phyloP scores from a whole-genome alignment of 2,329 filamentous ascomycete genomes.

The Leptographium procerum region DNA sequence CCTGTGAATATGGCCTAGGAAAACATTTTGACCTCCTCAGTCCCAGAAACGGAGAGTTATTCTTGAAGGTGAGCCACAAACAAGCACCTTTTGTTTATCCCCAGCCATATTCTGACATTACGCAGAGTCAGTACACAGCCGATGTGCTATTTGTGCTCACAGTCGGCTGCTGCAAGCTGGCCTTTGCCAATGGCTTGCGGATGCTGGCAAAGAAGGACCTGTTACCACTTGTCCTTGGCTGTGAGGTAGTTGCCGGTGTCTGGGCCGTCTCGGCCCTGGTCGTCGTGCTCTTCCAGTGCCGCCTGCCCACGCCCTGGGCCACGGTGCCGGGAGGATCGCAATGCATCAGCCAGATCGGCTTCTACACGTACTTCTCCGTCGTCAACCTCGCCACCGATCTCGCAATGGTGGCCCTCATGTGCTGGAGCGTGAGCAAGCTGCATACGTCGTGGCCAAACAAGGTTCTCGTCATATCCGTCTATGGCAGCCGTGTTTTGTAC shows the following conservation, averaged over 20 bases:
- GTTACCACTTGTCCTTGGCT: background rate
- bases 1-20: conserved; percentile 2
- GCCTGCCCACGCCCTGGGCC: background rate
- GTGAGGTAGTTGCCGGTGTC: background rate
- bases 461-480: background rate
- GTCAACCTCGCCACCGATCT: background rate
- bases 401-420: background rate
- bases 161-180: background rate
- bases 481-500: conserved; percentile 1
- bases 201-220: background rate
- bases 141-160: conserved; percentile 1
- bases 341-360: background rate
- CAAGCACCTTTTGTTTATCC: background rate
- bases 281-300: conserved; percentile 3
- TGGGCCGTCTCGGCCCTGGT: background rate
- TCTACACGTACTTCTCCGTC: conserved; percentile 4
- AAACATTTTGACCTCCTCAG: background rate
- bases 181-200: conserved; percentile 1
- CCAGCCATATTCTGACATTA: background rate
- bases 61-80: background rate
- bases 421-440: background rate
- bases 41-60: background rate
- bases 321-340: background rate
- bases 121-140: conserved; percentile 2
- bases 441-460: background rate